Evolutionary conservation across 2,329 filamentous ascomycete genomes (phyloP).

Genomic region (Diatrype stigma): DNA sequence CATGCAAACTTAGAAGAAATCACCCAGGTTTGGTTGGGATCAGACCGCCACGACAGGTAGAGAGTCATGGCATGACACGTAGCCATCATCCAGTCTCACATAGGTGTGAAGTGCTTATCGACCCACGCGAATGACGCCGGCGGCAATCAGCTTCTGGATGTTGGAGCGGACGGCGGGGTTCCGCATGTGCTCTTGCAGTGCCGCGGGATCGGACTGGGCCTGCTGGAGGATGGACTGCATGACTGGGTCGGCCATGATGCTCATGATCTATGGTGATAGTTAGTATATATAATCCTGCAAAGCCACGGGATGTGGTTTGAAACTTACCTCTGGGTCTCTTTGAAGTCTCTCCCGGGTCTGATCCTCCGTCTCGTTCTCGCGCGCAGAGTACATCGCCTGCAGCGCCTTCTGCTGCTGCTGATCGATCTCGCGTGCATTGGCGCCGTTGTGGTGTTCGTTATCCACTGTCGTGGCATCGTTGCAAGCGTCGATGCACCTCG

Average conservation of each 20-base stretch:
- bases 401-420: slow-evolving; percentile 91
- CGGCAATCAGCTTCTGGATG: slow-evolving; percentile 91
- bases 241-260: slow-evolving; percentile 89
- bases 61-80: not conserved
- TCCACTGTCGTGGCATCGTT: slow-evolving; percentile 76
- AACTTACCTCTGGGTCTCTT: slow-evolving; percentile 80
- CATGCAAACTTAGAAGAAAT: too few relatives aligned
- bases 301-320: not conserved
- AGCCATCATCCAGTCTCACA: not conserved
- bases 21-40: too few relatives aligned
- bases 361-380: slow-evolving; percentile 93
- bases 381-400: slow-evolving; percentile 80
- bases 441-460: slow-evolving; percentile 60
- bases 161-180: slow-evolving; percentile 81
- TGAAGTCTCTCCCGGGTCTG: slow-evolving; percentile 89
- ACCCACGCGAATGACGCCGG: slow-evolving; percentile 83
- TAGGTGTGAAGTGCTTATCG: slow-evolving; percentile 19
- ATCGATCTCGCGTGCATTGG: slow-evolving; percentile 88
- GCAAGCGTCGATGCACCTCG: slow-evolving; percentile 86
- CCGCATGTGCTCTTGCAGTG: slow-evolving; percentile 94
- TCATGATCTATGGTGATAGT: slow-evolving; percentile 61
- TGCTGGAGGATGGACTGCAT: slow-evolving; percentile 98
- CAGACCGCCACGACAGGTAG: not conserved
- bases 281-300: slow-evolving; percentile 15
- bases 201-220: slow-evolving; percentile 87